phyloP scores from a whole-genome alignment of 2,329 filamentous ascomycete species.

The Exophiala phaeomuriformis region DNA sequence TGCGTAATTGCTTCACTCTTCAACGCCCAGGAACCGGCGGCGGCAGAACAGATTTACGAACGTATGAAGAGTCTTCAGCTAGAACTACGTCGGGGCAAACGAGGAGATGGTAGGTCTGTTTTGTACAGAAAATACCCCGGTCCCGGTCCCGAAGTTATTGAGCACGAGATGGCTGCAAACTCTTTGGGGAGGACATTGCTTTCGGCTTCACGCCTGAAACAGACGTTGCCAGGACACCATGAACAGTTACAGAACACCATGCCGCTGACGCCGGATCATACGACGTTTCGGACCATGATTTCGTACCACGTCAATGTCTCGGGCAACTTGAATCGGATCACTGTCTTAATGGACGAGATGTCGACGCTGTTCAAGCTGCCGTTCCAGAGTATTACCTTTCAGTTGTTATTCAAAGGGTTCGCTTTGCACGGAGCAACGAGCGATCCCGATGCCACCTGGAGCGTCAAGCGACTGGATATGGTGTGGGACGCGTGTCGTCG shows the following conservation, averaged over 20 bases:
- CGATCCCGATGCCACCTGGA: slow-evolving; percentile 61
- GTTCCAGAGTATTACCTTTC: slow-evolving; percentile 68
- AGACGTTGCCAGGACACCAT: slow-evolving; percentile 48
- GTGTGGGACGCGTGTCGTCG: slow-evolving; percentile 60
- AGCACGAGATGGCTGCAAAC: slow-evolving; percentile 36
- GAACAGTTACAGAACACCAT: slow-evolving; percentile 59
- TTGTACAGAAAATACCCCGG: slow-evolving; percentile 26
- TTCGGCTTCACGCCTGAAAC: slow-evolving; percentile 37
- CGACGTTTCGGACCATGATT: slow-evolving; percentile 73
- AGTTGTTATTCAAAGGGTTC: slow-evolving; percentile 79
- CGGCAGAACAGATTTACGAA: slow-evolving; percentile 73
- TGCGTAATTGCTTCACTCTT: slow-evolving; percentile 75
- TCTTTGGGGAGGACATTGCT: slow-evolving; percentile 44
- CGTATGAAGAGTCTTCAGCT: slow-evolving; percentile 65
- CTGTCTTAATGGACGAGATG: slow-evolving; percentile 74
- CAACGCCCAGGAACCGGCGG: slow-evolving; percentile 63
- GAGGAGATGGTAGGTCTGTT: slow-evolving; percentile 25
- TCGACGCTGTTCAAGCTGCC: slow-evolving; percentile 55
- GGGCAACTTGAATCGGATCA: slow-evolving; percentile 66
- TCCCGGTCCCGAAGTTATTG: slow-evolving; percentile 36
- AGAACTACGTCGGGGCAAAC: slow-evolving; percentile 33
- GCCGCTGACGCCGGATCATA: slow-evolving; percentile 63
- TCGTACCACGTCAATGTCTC: slow-evolving; percentile 61
- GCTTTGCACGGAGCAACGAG: slow-evolving; percentile 58
- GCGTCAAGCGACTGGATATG: slow-evolving; percentile 55